Base-by-base conservation (phyloP, 2,329 filamentous ascomycete genomes). In the Colletotrichum sp. region DNA sequence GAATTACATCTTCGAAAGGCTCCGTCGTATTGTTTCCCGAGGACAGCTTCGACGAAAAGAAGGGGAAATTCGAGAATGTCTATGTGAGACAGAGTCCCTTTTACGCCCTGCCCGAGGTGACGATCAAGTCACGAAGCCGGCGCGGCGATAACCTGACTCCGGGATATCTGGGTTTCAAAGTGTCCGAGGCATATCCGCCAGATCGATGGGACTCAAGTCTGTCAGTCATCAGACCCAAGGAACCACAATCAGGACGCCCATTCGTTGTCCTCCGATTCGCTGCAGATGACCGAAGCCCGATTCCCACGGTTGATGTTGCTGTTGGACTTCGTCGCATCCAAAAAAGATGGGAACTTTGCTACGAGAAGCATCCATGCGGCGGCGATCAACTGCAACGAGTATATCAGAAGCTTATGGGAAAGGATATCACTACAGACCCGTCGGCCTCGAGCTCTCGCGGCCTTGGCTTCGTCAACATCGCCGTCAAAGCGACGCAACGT, bases 171-270 rank as follows among this genome's bases (percentile, higher is more conserved):
- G 44, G 39, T 3, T 71, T 71, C 19, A 30, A 6, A 8, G 65
- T 67, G 13, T 22, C n/a, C 5, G 39, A 32, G 8, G 71, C 65
- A 9, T 52, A 44, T 34, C 71, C 71, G 6, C 71, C 57, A n/a
- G 71, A 73, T 16, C 61, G 71, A 12, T 73, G 71, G 71, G 71
- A 73, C 32, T 25, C 71, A 34, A 19, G 36, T 8, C 19, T 73
- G 1, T 73, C 65, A 3, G 44, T 73, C 5, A 55, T 73, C 19
- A 59, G 71, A 7, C 44, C 71, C 8, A 73, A 57, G 12, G 71
- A 73, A n/a, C 71, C 71, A 6, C 65, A 69, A 7, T 73, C 71
- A 5, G 66, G 39, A 16, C 55, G 36, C 8, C 27, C 65, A 3
- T 55, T 73, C 6, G 36, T 48, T 13, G 57, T 73, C 2, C 32